A percentile compares a stretch with the other conserved stretches of the same genome.
Conservation (phyloP, 148 eudicot species). For the Fagopyrum tataricum region DNA sequence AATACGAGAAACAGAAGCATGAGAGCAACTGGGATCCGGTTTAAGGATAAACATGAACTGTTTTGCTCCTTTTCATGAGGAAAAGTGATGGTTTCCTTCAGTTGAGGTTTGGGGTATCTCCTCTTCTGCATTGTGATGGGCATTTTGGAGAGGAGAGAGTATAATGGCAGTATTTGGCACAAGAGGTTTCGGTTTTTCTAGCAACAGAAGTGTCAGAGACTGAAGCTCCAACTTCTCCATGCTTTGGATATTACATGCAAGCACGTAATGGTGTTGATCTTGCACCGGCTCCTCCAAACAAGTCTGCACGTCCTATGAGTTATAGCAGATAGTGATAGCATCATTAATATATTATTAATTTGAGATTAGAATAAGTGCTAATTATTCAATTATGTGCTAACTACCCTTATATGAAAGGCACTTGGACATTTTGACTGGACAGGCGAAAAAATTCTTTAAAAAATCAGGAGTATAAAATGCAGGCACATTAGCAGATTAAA, state of each 20-base stretch:
- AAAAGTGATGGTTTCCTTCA: background rate
- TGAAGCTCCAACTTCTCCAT: background rate
- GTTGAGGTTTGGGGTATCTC: background rate
- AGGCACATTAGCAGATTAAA: background rate
- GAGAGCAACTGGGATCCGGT: slow-evolving; percentile 26
- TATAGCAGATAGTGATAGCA: background rate
- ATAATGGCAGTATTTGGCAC: background rate
- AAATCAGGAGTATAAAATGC: background rate
- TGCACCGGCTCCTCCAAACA: background rate
- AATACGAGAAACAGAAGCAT: slow-evolving; percentile 44
- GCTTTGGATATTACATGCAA: background rate
- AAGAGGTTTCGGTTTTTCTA: slow-evolving; percentile 1
- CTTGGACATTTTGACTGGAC: background rate
- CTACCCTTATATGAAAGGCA: background rate
- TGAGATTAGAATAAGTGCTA: background rate
- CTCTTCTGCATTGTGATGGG: slow-evolving; percentile 14
- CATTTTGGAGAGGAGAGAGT: slow-evolving; percentile 1
- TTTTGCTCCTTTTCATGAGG: background rate
- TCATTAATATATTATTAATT: background rate
- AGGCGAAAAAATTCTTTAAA: background rate
- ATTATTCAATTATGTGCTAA: background rate
- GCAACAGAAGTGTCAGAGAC: background rate
- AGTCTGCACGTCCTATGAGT: background rate
- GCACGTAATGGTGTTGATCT: slow-evolving; percentile 11
- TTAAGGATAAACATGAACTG: background rate